A percentile compares a stretch with the other conserved stretches of the same genome.
Evolutionary conservation across 192 early-diverging fungal genomes (phyloP).

Genomic region (Haplosporangium gracile): DNA sequence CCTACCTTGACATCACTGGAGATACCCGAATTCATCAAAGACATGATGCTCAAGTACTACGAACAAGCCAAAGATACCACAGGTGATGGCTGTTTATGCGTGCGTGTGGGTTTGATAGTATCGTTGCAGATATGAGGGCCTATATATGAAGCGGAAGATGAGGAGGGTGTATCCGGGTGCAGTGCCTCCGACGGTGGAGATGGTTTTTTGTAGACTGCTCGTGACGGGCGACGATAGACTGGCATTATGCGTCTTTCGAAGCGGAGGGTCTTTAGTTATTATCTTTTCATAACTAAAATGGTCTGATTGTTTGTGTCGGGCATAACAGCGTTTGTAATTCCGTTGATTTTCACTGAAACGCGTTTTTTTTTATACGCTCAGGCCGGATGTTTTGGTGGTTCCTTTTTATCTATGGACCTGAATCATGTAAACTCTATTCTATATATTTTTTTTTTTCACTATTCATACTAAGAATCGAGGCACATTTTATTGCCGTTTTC

Average conservation of each 20-base stretch:
- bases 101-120: conserved; percentile 60
- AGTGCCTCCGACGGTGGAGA: conserved; percentile 66
- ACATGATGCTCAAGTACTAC: conserved; percentile 67
- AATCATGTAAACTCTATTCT: conserved; percentile 54
- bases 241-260: conserved; percentile 74
- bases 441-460: neutral
- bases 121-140: conserved; percentile 76
- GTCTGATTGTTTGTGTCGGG: too few species aligned
- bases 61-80: conserved; percentile 58
- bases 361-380: too few species aligned
- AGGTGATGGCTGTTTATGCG: conserved; percentile 66
- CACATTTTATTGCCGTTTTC: conserved; percentile 47
- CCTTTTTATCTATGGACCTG: conserved; percentile 65
- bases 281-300: too few species aligned
- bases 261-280: conserved; percentile 55
- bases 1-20: conserved; percentile 72
- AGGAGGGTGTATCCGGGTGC: conserved; percentile 21
- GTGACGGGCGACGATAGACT: conserved; percentile 58
- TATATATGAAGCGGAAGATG: conserved; percentile 68
- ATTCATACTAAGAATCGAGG: conserved; percentile 59
- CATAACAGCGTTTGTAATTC: too few species aligned
- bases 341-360: too few species aligned
- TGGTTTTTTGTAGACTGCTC: conserved; percentile 67
- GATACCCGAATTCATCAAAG: conserved; percentile 77
- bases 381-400: too few species aligned